phyloP scores from a whole-genome alignment of 352 stramenopile species.

The Thalassiosira livingstoniorum region DNA sequence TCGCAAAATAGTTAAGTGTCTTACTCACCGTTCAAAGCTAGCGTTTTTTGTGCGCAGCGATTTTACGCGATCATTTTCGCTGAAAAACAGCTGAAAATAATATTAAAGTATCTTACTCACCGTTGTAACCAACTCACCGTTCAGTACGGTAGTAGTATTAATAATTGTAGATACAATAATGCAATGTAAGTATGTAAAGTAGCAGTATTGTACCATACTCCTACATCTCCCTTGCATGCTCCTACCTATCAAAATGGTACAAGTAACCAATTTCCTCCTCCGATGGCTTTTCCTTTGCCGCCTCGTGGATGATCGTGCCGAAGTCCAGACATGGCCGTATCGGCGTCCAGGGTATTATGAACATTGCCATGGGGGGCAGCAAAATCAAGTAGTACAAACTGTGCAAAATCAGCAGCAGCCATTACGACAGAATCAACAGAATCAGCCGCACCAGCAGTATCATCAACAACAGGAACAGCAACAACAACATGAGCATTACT shows the following conservation, averaged over 20 bases:
- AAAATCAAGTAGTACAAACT: too few relatives aligned
- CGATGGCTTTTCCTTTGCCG: conserved; percentile 84
- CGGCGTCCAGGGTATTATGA: conserved; percentile 53
- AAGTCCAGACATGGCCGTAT: conserved; percentile 81
- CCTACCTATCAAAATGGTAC: conserved; percentile 61
- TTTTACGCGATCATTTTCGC: too few relatives aligned
- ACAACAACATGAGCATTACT: conserved; percentile 25
- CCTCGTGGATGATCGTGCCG: conserved; percentile 72
- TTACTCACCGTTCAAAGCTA: too few relatives aligned
- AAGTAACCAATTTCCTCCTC: conserved; percentile 82
- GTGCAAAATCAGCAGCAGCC: neutral
- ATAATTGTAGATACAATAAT: too few relatives aligned
- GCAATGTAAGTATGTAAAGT: too few relatives aligned
- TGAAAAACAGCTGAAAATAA: too few relatives aligned
- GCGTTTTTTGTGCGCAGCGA: too few relatives aligned
- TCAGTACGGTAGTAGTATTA: too few relatives aligned
- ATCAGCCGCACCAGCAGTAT: conserved; percentile 2
- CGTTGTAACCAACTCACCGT: too few relatives aligned
- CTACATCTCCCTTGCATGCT: neutral
- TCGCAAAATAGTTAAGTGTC: too few relatives aligned
- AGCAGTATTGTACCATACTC: too few relatives aligned
- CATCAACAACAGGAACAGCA: conserved; percentile 37
- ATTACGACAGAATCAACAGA: conserved; percentile 9
- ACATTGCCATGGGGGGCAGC: neutral
- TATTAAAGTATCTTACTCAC: too few relatives aligned